Conservation (phyloP, 257 asterid species). For the Capsicum baccatum region DNA sequence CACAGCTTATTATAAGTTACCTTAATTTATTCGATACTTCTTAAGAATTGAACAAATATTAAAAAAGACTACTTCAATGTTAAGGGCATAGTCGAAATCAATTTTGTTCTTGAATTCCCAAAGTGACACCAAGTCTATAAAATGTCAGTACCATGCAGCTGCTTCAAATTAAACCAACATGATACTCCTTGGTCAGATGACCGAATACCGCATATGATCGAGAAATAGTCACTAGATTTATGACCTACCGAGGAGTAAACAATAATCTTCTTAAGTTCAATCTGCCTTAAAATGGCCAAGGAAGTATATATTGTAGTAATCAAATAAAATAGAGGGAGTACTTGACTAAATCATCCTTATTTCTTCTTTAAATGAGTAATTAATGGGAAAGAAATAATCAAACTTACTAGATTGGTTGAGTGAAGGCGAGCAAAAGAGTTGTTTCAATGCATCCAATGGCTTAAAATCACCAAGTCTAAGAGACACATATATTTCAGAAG, state of each 20-base stretch:
- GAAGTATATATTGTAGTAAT: too few relatives aligned
- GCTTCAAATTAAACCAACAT: too few relatives aligned
- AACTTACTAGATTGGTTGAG: conserved; percentile 37
- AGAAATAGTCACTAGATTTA: too few relatives aligned
- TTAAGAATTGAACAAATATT: not conserved
- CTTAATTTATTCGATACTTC: not conserved
- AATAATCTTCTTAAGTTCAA: too few relatives aligned
- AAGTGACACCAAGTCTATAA: too few relatives aligned
- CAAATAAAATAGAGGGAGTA: not conserved
- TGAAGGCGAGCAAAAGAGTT: conserved; percentile 31
- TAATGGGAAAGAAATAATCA: not conserved
- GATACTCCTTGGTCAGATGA: too few relatives aligned
- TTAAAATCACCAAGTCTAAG: conserved; percentile 33
- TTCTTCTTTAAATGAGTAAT: not conserved
- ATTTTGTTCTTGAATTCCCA: not conserved
- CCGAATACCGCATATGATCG: too few relatives aligned
- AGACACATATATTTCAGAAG: conserved; percentile 36
- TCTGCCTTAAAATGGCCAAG: too few relatives aligned
- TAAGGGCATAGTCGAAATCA: not conserved
- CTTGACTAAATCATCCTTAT: not conserved
- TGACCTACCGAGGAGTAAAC: too few relatives aligned
- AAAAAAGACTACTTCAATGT: not conserved
- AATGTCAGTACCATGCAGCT: too few relatives aligned
- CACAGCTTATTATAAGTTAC: not conserved
- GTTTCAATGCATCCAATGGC: conserved; percentile 37